Evolutionary conservation across 2,329 filamentous ascomycete genomes (phyloP).

Genomic region (Ascochyta rabiei): DNA sequence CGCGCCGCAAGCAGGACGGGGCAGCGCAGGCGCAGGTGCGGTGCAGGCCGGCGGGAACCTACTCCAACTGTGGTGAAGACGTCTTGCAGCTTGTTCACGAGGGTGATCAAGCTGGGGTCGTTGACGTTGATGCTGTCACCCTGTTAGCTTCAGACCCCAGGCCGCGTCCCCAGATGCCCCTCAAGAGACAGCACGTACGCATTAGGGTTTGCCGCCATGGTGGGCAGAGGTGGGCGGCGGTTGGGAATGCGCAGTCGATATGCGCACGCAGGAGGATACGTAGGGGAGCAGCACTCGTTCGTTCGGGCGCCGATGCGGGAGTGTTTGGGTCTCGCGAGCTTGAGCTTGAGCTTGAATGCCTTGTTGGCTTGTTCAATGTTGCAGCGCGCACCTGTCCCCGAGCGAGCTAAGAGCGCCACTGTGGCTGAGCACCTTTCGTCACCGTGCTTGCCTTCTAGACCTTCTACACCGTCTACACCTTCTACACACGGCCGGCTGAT

Average conservation of each 20-base stretch:
- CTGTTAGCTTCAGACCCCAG: conserved; percentile 36
- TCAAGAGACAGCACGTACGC: conserved; percentile 40
- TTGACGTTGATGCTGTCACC: conserved; percentile 70
- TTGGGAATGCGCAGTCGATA: conserved; percentile 6
- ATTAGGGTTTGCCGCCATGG: conserved; percentile 51
- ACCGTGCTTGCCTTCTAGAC: background rate
- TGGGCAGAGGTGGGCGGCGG: conserved; percentile 27
- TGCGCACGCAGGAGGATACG: conserved; percentile 8
- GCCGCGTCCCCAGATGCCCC: conserved; percentile 19
- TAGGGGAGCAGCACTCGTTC: conserved; percentile 13
- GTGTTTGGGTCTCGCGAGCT: conserved; percentile 29
- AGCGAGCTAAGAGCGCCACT: conserved; percentile 18
- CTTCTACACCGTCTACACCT: no score
- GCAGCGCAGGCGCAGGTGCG: conserved; percentile 1
- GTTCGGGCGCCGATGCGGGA: conserved; percentile 22
- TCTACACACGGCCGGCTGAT: no score
- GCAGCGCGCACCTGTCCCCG: conserved; percentile 21
- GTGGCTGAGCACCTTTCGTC: conserved; percentile 9
- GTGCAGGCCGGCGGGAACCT: conserved; percentile 46
- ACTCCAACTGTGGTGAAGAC: conserved; percentile 96
- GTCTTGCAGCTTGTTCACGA: conserved; percentile 99
- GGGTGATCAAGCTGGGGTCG: conserved; percentile 72
- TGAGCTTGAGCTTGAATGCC: conserved; percentile 26
- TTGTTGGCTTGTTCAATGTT: no score
- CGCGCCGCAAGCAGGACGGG: conserved; percentile 8